phyloP scores from a whole-genome alignment of 805 yeast species.

The Candida namnaoensis region DNA sequence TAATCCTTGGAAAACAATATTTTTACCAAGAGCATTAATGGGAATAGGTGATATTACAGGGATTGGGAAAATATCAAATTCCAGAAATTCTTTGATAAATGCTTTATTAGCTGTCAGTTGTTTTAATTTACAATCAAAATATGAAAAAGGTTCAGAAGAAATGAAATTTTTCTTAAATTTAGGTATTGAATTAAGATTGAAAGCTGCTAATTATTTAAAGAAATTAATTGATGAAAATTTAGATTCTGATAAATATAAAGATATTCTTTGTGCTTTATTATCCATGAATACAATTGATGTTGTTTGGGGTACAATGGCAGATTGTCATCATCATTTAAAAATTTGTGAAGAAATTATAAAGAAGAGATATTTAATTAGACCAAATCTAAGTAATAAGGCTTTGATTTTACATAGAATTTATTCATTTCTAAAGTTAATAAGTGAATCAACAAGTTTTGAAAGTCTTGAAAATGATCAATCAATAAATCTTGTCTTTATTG shows the following conservation, averaged over 20 bases:
- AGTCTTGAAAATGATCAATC: conserved; percentile 1
- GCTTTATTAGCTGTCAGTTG: conserved; percentile 79
- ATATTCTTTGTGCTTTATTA: conserved; percentile 71
- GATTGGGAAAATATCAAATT: conserved; percentile 63
- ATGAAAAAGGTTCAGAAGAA: conserved; percentile 54
- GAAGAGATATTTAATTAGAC: conserved; percentile 56
- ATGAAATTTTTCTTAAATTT: conserved; percentile 64
- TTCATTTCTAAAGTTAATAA: conserved; percentile 64
- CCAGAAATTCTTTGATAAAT: conserved; percentile 69
- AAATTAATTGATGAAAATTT: conserved; percentile 41
- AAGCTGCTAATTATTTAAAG: conserved; percentile 62
- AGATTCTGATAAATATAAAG: conserved; percentile 66
- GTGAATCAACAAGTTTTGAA: conserved; percentile 44
- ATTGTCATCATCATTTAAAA: conserved; percentile 65
- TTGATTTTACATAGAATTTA: conserved; percentile 69
- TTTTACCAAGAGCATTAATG: conserved; percentile 72
- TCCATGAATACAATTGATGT: conserved; percentile 85
- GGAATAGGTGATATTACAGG: conserved; percentile 79
- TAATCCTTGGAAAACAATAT: conserved; percentile 86
- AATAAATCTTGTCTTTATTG: not conserved
- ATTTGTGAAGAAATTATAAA: conserved; percentile 72
- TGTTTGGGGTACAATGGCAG: conserved; percentile 88
- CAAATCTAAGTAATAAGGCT: conserved; percentile 68
- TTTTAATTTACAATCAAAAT: conserved; percentile 68
- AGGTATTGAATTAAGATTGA: conserved; percentile 67